Evolutionary conservation across 495 filamentous ascomycete genomes (phyloP).

Genomic region (Talaromyces trachyspermus): DNA sequence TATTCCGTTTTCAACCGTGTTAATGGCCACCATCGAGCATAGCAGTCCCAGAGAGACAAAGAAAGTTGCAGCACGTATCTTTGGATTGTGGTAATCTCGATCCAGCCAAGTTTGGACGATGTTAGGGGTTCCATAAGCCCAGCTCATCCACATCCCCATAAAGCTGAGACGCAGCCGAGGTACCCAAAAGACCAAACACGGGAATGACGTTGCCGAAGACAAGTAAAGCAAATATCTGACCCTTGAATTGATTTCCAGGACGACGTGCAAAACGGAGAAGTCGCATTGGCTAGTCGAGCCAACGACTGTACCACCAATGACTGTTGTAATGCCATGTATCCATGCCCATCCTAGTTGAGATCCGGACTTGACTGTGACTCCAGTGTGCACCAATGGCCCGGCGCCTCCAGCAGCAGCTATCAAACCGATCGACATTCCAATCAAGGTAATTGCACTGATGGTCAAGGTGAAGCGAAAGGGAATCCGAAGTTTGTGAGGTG

Average conservation of each 20-base stretch:
- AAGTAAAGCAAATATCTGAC: slow-evolving; percentile 17
- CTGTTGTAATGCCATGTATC: slow-evolving; percentile 18
- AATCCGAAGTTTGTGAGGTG: slow-evolving; percentile 18
- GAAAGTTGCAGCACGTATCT: slow-evolving; percentile 31
- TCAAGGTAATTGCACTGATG: slow-evolving; percentile 14
- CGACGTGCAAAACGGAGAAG: slow-evolving; percentile 21
- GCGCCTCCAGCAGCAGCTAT: slow-evolving; percentile 18
- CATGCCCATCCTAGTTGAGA: slow-evolving; percentile 15
- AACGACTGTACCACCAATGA: slow-evolving; percentile 19
- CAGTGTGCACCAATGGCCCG: slow-evolving; percentile 14
- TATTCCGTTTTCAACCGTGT: slow-evolving; percentile 27
- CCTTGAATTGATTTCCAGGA: slow-evolving; percentile 18
- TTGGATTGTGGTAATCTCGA: slow-evolving; percentile 16
- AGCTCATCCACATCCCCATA: slow-evolving; percentile 22
- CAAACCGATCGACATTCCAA: slow-evolving; percentile 25
- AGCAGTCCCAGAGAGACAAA: slow-evolving; percentile 33
- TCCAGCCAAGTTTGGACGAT: slow-evolving; percentile 26
- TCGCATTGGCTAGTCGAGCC: slow-evolving; percentile 21
- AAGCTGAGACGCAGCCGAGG: slow-evolving; percentile 24
- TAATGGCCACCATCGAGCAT: slow-evolving; percentile 21
- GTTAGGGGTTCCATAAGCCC: slow-evolving; percentile 29
- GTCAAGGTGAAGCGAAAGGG: slow-evolving; percentile 15
- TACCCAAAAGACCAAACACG: slow-evolving; percentile 30
- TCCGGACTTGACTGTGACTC: slow-evolving; percentile 9
- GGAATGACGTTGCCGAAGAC: slow-evolving; percentile 22